Evolutionary conservation across 2,329 filamentous ascomycete genomes (phyloP).

Genomic region (Penicillium sclerotigenum): DNA sequence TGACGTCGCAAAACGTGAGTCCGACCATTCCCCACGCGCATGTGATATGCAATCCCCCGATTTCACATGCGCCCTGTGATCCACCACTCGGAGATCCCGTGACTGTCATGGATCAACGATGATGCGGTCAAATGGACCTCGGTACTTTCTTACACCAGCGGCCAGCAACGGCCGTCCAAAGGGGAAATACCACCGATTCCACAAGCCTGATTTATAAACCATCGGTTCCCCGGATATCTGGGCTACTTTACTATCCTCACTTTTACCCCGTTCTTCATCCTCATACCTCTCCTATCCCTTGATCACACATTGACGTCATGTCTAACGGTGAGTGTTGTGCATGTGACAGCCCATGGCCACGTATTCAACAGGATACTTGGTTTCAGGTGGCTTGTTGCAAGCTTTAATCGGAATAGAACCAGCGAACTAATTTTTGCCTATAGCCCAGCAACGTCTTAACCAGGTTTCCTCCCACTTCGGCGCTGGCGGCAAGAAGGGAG

Average conservation of each 20-base stretch:
- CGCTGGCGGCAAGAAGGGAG: slow-evolving; percentile 37
- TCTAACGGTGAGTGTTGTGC: slow-evolving; percentile 38
- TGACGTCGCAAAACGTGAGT: background rate
- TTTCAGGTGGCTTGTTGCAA: background rate
- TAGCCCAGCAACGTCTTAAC: slow-evolving; percentile 58
- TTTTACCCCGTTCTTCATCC: background rate
- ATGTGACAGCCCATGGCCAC: slow-evolving; percentile 9
- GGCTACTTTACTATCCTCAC: background rate
- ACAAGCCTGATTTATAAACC: slow-evolving; percentile 11
- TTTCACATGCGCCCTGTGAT: slow-evolving; percentile 11
- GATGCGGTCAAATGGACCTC: slow-evolving; percentile 27
- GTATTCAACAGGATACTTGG: slow-evolving; percentile 2
- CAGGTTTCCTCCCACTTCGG: slow-evolving; percentile 58
- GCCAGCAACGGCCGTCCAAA: slow-evolving; percentile 13
- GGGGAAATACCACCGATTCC: slow-evolving; percentile 20
- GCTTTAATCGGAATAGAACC: no score
- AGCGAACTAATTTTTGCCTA: slow-evolving; percentile 6
- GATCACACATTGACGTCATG: slow-evolving; percentile 36
- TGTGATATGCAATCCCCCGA: background rate
- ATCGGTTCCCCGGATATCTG: slow-evolving; percentile 4
- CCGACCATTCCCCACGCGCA: background rate
- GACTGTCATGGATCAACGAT: slow-evolving; percentile 28
- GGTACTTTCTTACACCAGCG: slow-evolving; percentile 25
- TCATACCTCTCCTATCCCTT: slow-evolving; percentile 1
- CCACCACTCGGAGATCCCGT: slow-evolving; percentile 21